phyloP scores from a whole-genome alignment of 345 rosid genomes.

The Populus ilicifolia region DNA sequence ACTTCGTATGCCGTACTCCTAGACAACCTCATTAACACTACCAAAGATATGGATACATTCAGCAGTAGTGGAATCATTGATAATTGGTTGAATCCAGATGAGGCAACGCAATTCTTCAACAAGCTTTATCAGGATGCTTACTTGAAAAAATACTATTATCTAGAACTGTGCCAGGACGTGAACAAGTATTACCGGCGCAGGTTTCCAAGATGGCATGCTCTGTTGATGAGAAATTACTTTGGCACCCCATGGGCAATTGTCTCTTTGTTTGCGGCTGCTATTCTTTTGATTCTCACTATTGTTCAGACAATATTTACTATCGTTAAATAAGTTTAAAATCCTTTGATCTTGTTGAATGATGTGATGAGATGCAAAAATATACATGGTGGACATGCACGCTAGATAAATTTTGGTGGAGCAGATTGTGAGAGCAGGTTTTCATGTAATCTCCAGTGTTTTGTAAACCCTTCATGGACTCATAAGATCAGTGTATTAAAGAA shows the following conservation, averaged over 20 bases:
- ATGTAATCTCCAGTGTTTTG: too few species aligned
- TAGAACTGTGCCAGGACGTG: neutral
- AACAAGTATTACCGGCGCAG: neutral
- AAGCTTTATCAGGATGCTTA: constrained; percentile 15
- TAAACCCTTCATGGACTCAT: too few species aligned
- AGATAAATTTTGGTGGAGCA: too few species aligned
- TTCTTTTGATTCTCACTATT: constrained; percentile 1
- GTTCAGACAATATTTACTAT: constrained; percentile 8
- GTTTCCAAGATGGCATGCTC: constrained; percentile 6
- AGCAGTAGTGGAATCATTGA: neutral
- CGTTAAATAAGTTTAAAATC: too few species aligned
- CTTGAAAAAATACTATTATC: neutral
- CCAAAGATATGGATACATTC: constrained; percentile 12
- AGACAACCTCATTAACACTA: constrained; percentile 11
- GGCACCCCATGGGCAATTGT: constrained; percentile 5
- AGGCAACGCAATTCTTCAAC: constrained; percentile 21
- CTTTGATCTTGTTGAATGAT: too few species aligned
- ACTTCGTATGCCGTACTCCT: constrained; percentile 19
- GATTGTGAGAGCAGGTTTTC: too few species aligned
- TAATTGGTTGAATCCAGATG: constrained; percentile 18
- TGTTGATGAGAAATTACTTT: constrained; percentile 1
- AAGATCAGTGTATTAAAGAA: too few species aligned
- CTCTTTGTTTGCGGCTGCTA: neutral
- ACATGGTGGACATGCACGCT: too few species aligned
- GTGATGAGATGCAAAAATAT: too few species aligned